phyloP scores from a whole-genome alignment of 768 basidiomycete genomes.

The Boletus vinaceobasis region DNA sequence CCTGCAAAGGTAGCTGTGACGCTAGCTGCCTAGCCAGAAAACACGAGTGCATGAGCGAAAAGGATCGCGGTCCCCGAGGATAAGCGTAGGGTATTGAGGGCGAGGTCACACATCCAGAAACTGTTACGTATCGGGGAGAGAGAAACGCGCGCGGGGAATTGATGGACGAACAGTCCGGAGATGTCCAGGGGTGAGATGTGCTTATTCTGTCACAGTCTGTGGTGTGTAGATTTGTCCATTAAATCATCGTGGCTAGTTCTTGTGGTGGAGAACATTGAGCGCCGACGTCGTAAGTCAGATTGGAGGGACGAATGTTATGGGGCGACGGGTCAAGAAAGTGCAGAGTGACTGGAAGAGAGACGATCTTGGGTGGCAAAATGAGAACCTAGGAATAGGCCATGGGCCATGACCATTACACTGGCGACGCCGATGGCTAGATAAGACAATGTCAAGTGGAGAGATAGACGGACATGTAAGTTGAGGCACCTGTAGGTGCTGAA shows the following conservation, averaged over 20 bases:
- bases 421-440: constrained; percentile 37
- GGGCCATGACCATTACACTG: constrained; percentile 59
- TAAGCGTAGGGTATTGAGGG: constrained; percentile 31
- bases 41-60: constrained; percentile 46
- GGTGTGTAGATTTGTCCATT: constrained; percentile 5
- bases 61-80: constrained; percentile 32
- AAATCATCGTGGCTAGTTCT: constrained; percentile 1
- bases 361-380: constrained; percentile 8
- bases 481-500: constrained; percentile 37
- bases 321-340: constrained; percentile 23
- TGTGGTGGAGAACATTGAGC: constrained; percentile 4
- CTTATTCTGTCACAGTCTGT: constrained; percentile 25
- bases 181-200: constrained; percentile 35
- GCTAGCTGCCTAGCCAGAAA: constrained; percentile 47
- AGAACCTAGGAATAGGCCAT: constrained; percentile 51
- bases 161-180: constrained; percentile 42
- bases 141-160: constrained; percentile 35
- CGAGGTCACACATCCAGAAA: constrained; percentile 40
- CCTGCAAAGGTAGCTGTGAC: constrained; percentile 49
- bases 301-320: background rate
- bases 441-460: constrained; percentile 17
- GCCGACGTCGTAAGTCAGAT: background rate
- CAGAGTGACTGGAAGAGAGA: constrained; percentile 38
- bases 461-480: background rate
- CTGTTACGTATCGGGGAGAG: background rate